Conservation (phyloP, 2,329 filamentous ascomycete genomes). For the Amphichorda felina region DNA sequence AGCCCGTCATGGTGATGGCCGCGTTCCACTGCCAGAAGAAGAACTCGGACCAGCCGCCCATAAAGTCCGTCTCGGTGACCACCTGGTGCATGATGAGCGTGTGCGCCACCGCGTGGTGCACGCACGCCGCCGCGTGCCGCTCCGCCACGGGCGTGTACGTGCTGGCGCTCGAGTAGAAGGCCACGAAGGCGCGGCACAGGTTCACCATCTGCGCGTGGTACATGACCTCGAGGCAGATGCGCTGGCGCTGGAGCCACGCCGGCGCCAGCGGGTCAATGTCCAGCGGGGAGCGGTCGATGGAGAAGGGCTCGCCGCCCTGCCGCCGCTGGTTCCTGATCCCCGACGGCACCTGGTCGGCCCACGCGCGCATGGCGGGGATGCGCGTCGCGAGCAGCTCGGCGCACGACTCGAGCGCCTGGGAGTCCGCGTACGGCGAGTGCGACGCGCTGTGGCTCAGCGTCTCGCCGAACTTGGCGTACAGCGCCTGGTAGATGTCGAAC, state of each 20-base stretch:
- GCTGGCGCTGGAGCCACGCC: slow-evolving; percentile 27
- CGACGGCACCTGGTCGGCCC: slow-evolving; percentile 19
- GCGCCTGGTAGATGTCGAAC: slow-evolving; percentile 13
- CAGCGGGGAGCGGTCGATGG: slow-evolving; percentile 20
- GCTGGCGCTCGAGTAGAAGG: slow-evolving; percentile 13
- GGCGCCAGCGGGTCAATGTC: slow-evolving; percentile 19
- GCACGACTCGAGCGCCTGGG: slow-evolving; percentile 12
- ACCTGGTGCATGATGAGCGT: slow-evolving; percentile 15
- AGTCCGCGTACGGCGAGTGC: slow-evolving; percentile 10
- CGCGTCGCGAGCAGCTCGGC: slow-evolving; percentile 13
- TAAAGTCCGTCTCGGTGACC: slow-evolving; percentile 12
- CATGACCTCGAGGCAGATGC: slow-evolving; percentile 26
- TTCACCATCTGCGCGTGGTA: slow-evolving; percentile 27
- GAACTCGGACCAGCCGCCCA: slow-evolving; percentile 15
- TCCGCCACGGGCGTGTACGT: slow-evolving; percentile 10
- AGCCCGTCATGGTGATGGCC: slow-evolving; percentile 19
- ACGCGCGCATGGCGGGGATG: slow-evolving; percentile 15
- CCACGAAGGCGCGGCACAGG: slow-evolving; percentile 26
- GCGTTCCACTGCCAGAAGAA: slow-evolving; percentile 15
- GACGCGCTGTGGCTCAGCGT: not conserved
- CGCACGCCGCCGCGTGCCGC: slow-evolving; percentile 11
- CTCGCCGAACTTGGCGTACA: slow-evolving; percentile 13
- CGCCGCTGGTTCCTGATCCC: slow-evolving; percentile 23
- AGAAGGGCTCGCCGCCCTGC: slow-evolving; percentile 19
- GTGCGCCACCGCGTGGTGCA: slow-evolving; percentile 13